Percentiles rank a stretch among this genome's conserved stretches.
phyloP scores from a whole-genome alignment of 176 grass and related monocot species.

The Hordeum marinum region DNA sequence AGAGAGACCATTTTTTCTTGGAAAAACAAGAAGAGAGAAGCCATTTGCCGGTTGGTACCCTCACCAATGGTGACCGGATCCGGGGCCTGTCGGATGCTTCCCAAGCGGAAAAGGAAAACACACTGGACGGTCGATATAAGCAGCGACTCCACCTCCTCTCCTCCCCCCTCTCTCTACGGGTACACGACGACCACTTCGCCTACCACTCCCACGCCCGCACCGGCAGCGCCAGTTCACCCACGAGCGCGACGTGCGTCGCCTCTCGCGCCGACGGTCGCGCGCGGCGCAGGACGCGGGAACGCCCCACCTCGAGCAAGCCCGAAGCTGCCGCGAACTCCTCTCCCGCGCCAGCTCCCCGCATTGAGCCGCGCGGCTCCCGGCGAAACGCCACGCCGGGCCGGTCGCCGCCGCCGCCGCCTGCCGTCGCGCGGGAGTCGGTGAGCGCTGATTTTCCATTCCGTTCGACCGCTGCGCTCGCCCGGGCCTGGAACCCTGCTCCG shows the following conservation, averaged over 20 bases:
- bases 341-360: constrained; percentile 1
- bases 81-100: neutral
- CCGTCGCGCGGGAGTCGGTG: neutral
- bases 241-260: neutral
- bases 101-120: neutral
- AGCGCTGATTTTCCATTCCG: neutral
- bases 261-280: constrained; percentile 15
- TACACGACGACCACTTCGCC: neutral
- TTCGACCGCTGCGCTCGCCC: neutral
- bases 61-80: neutral
- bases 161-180: neutral
- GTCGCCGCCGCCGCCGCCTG: neutral
- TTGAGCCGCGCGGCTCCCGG: constrained; percentile 22
- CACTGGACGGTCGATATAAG: constrained; percentile 32
- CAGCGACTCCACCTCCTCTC: neutral
- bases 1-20: too few species aligned
- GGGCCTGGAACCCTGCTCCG: neutral
- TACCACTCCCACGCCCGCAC: neutral
- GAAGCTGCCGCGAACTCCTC: neutral
- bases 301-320: neutral
- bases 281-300: neutral
- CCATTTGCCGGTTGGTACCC: neutral
- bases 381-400: neutral
- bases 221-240: neutral
- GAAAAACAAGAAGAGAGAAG: neutral